Conservation (phyloP, 2,329 filamentous ascomycete species). For the Leptographium lundbergii region DNA sequence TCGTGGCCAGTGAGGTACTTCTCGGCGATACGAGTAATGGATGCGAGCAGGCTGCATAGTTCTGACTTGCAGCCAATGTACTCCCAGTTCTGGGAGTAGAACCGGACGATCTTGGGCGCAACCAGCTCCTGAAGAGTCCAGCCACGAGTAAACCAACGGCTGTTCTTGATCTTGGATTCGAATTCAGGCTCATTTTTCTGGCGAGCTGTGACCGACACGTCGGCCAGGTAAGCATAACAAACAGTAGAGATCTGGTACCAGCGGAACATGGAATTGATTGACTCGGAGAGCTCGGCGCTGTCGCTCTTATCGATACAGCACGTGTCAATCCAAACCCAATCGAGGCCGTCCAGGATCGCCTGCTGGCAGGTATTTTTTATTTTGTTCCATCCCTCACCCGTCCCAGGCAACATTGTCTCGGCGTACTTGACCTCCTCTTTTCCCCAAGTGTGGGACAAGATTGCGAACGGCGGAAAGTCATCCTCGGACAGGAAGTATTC, state of each 20-base stretch:
- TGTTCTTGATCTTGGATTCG: neutral
- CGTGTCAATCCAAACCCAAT: constrained; percentile 24
- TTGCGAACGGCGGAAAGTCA: constrained; percentile 17
- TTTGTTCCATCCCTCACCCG: constrained; percentile 14
- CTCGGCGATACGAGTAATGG: constrained; percentile 18
- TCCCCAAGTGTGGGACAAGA: constrained; percentile 21
- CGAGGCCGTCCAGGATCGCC: constrained; percentile 15
- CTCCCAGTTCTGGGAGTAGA: constrained; percentile 13
- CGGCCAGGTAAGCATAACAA: constrained; percentile 22
- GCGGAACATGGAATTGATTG: constrained; percentile 15
- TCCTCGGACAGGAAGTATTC: neutral
- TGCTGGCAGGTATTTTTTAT: constrained; percentile 13
- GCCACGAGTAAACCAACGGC: constrained; percentile 11
- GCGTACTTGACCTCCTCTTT: constrained; percentile 16
- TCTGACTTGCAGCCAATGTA: constrained; percentile 13
- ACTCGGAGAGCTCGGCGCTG: constrained; percentile 21
- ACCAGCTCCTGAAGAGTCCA: constrained; percentile 15
- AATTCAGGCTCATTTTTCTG: neutral
- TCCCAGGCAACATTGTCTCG: constrained; percentile 13
- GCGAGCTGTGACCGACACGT: constrained; percentile 10
- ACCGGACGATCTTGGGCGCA: constrained; percentile 10
- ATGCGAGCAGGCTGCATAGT: constrained; percentile 13
- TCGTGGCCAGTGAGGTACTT: constrained; percentile 10
- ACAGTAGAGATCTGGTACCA: constrained; percentile 22
- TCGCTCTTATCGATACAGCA: constrained; percentile 25